Percentiles rank a stretch among this genome's conserved stretches.
These are phyloP conservation scores for Debaryomyces psychrophilus DNA, from an alignment of 1,139 yeast genomes.

Conservation along the genomic window DNA sequence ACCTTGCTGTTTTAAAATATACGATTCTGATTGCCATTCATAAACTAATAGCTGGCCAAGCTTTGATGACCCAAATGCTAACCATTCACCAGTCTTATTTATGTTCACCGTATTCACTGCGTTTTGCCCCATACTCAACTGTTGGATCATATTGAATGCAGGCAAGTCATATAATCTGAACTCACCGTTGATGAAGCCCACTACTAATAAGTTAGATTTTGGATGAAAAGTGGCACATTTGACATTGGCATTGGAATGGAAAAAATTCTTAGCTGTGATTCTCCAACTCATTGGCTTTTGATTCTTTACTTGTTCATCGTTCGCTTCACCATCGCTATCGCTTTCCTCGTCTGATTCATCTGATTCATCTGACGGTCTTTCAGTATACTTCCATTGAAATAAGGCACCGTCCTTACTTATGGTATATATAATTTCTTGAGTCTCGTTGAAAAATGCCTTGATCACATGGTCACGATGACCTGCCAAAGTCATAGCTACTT, in stretches of 20 bases:
- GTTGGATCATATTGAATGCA: slow-evolving; percentile 76
- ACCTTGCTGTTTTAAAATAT: slow-evolving; percentile 93
- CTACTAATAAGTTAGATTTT: slow-evolving; percentile 67
- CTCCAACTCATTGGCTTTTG: slow-evolving; percentile 65
- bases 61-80: slow-evolving; percentile 90
- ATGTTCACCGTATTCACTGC: slow-evolving; percentile 81
- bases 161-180: slow-evolving; percentile 88
- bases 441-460: slow-evolving; percentile 79
- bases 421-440: slow-evolving; percentile 89
- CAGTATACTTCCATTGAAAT: slow-evolving; percentile 85
- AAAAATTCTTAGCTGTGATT: slow-evolving; percentile 76
- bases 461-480: slow-evolving; percentile 93
- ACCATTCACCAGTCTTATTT: slow-evolving; percentile 91
- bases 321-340: slow-evolving; percentile 1
- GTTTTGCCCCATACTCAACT: slow-evolving; percentile 89
- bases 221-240: slow-evolving; percentile 86
- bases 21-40: slow-evolving; percentile 99
- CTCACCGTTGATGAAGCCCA: slow-evolving; percentile 91
- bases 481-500: slow-evolving; percentile 82
- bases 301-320: slow-evolving; percentile 30
- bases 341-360: slow-evolving; percentile 44
- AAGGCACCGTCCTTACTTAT: slow-evolving; percentile 94
- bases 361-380: slow-evolving; percentile 47
- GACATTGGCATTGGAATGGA: slow-evolving; percentile 71
- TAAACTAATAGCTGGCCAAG: slow-evolving; percentile 93